Evolutionary conservation across 805 yeast genomes (phyloP), one percentile per base, ranked within the genome.

Genomic region (Myxozyma mucilagina): DNA sequence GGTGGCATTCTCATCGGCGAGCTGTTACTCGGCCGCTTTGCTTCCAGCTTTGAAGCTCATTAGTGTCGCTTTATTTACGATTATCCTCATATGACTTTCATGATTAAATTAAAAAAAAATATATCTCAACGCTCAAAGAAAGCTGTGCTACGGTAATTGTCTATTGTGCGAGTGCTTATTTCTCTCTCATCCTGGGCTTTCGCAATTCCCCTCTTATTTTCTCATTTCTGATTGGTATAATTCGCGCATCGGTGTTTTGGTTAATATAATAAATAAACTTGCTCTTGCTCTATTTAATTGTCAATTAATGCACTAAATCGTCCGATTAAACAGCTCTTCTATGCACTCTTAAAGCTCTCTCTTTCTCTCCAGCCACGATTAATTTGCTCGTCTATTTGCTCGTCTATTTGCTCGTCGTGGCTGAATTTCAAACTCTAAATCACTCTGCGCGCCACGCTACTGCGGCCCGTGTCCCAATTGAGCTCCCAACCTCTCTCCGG

Each of bases 1-100:
- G 72, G 65, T 20, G 72, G 72, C 18, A 57, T 69, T 29, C 63
- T 70, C 45, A 56, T 70, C 4, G 72, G 72, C 16, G 71, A 70
- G 57, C 59, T 70, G 32, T 18, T 70, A 8, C 47, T 70, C n/a
- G 72, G 71, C 9, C 64, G 72, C 5, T 70, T 65, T 47, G 62
- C 63, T 14, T 54, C 65, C 16, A 42, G 41, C 32, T 53, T 57
- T 34, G 54, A 29, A 35, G 54, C 52, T 10, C 55, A 56, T 41
- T 51, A 45, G 20, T 49, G 29, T 32, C 10, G 45, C 38, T 20
- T 38, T 36, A 4, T 18, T 4, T 32, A 32, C 16, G 16, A 14
- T 47, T 38, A 13, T 38, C 41, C 41, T 13, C 41, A 38, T 38
- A 38, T 38, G 41, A 29, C 18, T 32, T 18, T 53, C 10, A 10